Evolutionary conservation across 352 stramenopile species (phyloP), one percentile per base, ranked within the genome.

Genomic region (Phytophthora podocarpi): DNA sequence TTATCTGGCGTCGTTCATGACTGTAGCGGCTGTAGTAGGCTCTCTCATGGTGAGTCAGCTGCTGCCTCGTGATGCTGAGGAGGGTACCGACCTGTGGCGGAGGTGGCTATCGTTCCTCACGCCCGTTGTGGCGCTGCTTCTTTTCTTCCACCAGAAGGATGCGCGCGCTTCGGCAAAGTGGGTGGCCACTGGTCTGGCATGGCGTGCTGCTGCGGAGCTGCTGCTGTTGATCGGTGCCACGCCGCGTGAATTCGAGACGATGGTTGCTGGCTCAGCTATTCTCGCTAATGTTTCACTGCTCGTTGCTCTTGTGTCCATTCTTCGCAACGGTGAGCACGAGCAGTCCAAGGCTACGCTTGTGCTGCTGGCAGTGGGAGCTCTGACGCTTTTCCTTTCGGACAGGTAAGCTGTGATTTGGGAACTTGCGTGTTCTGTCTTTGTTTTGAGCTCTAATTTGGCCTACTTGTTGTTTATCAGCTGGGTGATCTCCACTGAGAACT

Each of bases 131-230:
- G 76, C 84, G 35, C 56, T 93, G 48, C 67, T 93, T 42, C 64
- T 90, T 13, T 87, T 91, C 47, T 87, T 93, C 59, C 68, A 91
- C 68, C 85, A 91, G 62, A 80, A 80, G 26, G 82, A 93, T 67
- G 70, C 70, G 23, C 85, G 84, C n/a, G 36, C 68, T 45, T 88
- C 79, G 18, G 81, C 76, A 18, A 93, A 89, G 70, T 95, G 86
- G 86, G 74, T 93, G 36, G 86, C 86, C 8, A 90, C 91, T 63
- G 78, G 79, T 34, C 70, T 95, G n/a, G 67, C 79, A 8, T 95
- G 86, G 86, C 82, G 86, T 47, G 66, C 74, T 43, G 81, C 86
- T 20, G 81, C 76, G 7, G 86, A 95, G 57, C 51, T 91, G 31
- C 70, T 92, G 10, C 60, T 93, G 41, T 61, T 91, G 43, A 74